Percentiles rank a stretch among this genome's conserved stretches.
Evolutionary conservation across 805 yeast species (phyloP).

Genomic region (Lachancea fermentati): DNA sequence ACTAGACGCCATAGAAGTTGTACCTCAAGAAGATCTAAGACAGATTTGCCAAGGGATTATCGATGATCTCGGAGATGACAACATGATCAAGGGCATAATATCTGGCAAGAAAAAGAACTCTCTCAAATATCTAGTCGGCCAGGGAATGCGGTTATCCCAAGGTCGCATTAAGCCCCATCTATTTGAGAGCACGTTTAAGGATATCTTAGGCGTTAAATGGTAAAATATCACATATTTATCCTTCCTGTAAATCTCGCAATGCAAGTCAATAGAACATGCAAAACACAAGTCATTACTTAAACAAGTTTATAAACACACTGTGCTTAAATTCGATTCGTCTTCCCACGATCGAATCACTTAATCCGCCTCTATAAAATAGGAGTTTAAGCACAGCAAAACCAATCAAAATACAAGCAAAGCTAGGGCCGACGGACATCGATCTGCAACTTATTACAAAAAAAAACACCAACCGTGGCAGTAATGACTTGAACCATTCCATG

Average conservation of each 20-base stretch:
- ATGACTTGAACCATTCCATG: not conserved
- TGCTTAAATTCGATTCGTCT: not conserved
- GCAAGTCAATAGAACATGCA: not conserved
- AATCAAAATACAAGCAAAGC: not conserved
- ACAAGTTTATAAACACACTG: not conserved
- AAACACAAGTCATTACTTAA: not conserved
- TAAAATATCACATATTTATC: slow-evolving; percentile 1
- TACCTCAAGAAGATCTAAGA: slow-evolving; percentile 33
- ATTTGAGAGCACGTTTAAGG: slow-evolving; percentile 34
- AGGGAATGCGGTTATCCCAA: slow-evolving; percentile 72
- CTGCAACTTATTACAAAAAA: not conserved
- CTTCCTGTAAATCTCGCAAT: not conserved
- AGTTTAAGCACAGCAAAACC: not conserved
- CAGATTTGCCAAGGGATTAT: slow-evolving; percentile 45
- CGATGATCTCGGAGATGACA: slow-evolving; percentile 35
- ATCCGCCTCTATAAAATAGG: not conserved
- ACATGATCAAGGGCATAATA: slow-evolving; percentile 50
- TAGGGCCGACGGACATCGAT: not conserved
- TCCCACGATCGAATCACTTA: not conserved
- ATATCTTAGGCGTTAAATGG: slow-evolving; percentile 19
- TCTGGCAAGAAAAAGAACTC: slow-evolving; percentile 56
- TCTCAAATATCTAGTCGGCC: slow-evolving; percentile 75
- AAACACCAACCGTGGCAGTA: not conserved
- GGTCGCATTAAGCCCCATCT: slow-evolving; percentile 44
- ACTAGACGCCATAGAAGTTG: slow-evolving; percentile 32